These are phyloP conservation scores for Suhomyces prunicola DNA, from an alignment of 805 yeast genomes.

Conservation along the genomic window DNA sequence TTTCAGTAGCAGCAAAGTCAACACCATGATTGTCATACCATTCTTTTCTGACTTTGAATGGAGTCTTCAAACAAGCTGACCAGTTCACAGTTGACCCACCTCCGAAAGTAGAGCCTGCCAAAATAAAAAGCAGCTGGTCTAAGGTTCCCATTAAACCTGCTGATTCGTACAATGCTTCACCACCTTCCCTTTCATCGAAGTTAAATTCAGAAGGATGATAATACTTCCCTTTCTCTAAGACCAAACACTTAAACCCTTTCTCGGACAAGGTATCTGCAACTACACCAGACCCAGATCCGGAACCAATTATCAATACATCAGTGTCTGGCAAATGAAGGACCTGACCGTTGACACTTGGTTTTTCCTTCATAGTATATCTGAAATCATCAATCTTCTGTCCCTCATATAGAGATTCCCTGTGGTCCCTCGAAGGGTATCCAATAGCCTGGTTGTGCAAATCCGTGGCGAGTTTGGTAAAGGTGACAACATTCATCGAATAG, in stretches of 20 bases:
- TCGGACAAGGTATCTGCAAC: slow-evolving; percentile 44
- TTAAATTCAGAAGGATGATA: slow-evolving; percentile 31
- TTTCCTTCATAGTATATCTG: slow-evolving; percentile 26
- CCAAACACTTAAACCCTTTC: slow-evolving; percentile 42
- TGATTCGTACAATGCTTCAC: slow-evolving; percentile 34
- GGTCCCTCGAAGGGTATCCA: slow-evolving; percentile 36
- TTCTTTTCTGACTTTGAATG: slow-evolving; percentile 48
- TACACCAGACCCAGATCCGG: slow-evolving; percentile 55
- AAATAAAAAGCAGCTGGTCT: slow-evolving; percentile 32
- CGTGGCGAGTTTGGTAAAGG: slow-evolving; percentile 27
- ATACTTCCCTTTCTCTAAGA: slow-evolving; percentile 51
- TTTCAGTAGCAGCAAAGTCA: slow-evolving; percentile 43
- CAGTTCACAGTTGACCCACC: slow-evolving; percentile 60
- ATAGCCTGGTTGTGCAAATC: slow-evolving; percentile 34
- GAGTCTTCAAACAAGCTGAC: slow-evolving; percentile 52
- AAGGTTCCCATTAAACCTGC: slow-evolving; percentile 34
- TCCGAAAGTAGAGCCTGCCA: slow-evolving; percentile 56
- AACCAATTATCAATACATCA: slow-evolving; percentile 49
- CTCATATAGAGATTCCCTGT: slow-evolving; percentile 27
- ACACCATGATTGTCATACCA: slow-evolving; percentile 47
- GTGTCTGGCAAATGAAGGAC: slow-evolving; percentile 36
- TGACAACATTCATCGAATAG: slow-evolving; percentile 19
- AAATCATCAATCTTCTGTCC: slow-evolving; percentile 23
- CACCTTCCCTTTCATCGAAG: slow-evolving; percentile 37
- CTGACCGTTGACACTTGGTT: slow-evolving; percentile 24